A percentile compares a stretch with the other conserved stretches of the same genome.
Evolutionary conservation across 352 stramenopile species (phyloP).

Genomic region (Aphanomyces astaci): DNA sequence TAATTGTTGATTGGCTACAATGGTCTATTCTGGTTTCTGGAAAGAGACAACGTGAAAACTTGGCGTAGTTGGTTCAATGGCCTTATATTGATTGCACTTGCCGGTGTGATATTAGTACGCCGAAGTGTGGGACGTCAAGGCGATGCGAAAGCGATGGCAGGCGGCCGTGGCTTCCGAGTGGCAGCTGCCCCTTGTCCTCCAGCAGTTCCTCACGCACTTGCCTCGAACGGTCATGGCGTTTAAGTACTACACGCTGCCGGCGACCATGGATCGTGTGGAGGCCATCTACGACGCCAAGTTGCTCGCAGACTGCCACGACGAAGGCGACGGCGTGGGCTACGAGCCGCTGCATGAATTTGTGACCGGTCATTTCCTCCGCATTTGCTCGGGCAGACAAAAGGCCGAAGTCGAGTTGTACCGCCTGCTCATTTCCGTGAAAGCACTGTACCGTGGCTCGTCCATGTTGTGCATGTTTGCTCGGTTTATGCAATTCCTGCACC

Average conservation of each 20-base stretch:
- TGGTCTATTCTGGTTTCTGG: too few species aligned
- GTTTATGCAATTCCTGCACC: conserved; percentile 34
- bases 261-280: conserved; percentile 53
- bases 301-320: conserved; percentile 44
- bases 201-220: conserved; percentile 63
- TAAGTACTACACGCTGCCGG: conserved; percentile 44
- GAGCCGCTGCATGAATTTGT: conserved; percentile 46
- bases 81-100: too few species aligned
- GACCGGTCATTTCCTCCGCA: conserved; percentile 69
- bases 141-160: conserved; percentile 35
- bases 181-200: conserved; percentile 39
- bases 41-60: too few species aligned
- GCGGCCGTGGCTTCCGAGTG: conserved; percentile 31
- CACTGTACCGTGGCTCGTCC: conserved; percentile 36
- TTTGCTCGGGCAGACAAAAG: conserved; percentile 44
- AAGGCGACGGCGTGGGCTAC: conserved; percentile 47
- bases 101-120: too few species aligned
- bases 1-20: too few species aligned
- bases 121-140: conserved; percentile 52
- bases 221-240: conserved; percentile 64
- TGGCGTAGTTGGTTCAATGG: too few species aligned
- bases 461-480: conserved; percentile 62
- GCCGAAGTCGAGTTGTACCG: conserved; percentile 62
- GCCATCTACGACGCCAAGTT: conserved; percentile 75
- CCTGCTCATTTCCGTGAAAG: conserved; percentile 64